phyloP scores from a whole-genome alignment of 495 filamentous ascomycete genomes.

The Aspergillus nanangensis region DNA sequence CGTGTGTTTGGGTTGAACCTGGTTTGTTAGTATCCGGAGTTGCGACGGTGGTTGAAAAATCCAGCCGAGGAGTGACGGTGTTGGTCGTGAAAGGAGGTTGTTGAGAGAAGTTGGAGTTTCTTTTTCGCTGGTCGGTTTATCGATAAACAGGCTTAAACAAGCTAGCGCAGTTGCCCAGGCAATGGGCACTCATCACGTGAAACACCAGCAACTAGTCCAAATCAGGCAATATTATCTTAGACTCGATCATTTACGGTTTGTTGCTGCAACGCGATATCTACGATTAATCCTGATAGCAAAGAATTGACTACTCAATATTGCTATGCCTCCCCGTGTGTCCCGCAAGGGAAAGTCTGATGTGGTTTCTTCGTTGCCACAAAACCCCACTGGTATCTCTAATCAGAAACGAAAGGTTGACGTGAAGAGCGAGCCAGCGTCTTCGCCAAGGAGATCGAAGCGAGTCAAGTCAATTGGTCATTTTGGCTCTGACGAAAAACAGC shows the following conservation, averaged over 20 bases:
- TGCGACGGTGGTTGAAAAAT: background rate
- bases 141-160: slow-evolving; percentile 48
- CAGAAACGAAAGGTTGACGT: slow-evolving; percentile 23
- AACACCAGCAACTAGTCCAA: background rate
- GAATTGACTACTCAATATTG: background rate
- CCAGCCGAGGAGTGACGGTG: slow-evolving; percentile 6
- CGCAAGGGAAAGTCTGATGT: no score
- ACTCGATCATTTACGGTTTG: background rate
- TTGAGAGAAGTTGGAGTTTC: slow-evolving; percentile 5
- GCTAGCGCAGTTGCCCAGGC: slow-evolving; percentile 36
- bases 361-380: no score
- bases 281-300: background rate
- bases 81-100: slow-evolving; percentile 7
- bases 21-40: background rate
- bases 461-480: slow-evolving; percentile 26
- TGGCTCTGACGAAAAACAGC: no score
- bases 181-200: slow-evolving; percentile 32
- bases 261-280: background rate
- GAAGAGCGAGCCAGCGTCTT: slow-evolving; percentile 19
- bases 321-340: slow-evolving; percentile 17
- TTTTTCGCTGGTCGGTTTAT: slow-evolving; percentile 29
- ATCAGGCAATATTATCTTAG: slow-evolving; percentile 7
- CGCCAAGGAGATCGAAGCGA: slow-evolving; percentile 35
- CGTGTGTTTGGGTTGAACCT: background rate
- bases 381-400: no score